Percentiles rank a stretch among this genome's conserved stretches.
Conservation (phyloP, 2,329 filamentous ascomycete genomes). For the Cryphonectria radicalis region DNA sequence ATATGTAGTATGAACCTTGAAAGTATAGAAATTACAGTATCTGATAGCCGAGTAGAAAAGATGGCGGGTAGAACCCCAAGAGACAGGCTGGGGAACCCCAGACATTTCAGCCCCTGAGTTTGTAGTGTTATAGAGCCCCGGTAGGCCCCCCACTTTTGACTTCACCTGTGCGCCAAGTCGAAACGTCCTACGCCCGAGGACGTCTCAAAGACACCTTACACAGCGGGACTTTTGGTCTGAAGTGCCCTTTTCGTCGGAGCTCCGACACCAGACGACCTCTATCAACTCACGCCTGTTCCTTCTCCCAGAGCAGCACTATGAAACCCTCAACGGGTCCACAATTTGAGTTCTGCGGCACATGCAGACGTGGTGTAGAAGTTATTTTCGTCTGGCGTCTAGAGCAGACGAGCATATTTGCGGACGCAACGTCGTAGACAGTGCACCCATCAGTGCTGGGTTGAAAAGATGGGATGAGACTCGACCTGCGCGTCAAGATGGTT, state of each 20-base stretch:
- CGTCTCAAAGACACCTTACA: slow-evolving; percentile 13
- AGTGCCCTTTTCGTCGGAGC: slow-evolving; percentile 15
- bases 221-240: slow-evolving; percentile 11
- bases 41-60: neutral
- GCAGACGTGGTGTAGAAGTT: neutral
- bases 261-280: slow-evolving; percentile 15
- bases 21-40: neutral
- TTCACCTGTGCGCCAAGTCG: slow-evolving; percentile 24
- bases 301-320: neutral
- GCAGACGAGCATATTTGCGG: neutral
- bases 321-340: neutral
- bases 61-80: neutral
- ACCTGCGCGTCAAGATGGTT: slow-evolving; percentile 23
- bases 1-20: neutral
- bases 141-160: slow-evolving; percentile 15
- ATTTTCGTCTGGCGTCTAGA: slow-evolving; percentile 1
- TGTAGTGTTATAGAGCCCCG: too few species aligned
- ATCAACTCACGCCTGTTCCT: neutral
- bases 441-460: slow-evolving; percentile 4
- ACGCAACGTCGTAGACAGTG: neutral
- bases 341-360: neutral
- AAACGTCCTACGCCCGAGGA: slow-evolving; percentile 21
- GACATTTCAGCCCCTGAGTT: neutral
- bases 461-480: slow-evolving; percentile 27
- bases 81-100: neutral